Percentiles rank a stretch among this genome's conserved stretches.
These are phyloP conservation scores for Selaginella moellendorffii DNA, from an alignment of 75 land plant species.

Conservation along the genomic window DNA sequence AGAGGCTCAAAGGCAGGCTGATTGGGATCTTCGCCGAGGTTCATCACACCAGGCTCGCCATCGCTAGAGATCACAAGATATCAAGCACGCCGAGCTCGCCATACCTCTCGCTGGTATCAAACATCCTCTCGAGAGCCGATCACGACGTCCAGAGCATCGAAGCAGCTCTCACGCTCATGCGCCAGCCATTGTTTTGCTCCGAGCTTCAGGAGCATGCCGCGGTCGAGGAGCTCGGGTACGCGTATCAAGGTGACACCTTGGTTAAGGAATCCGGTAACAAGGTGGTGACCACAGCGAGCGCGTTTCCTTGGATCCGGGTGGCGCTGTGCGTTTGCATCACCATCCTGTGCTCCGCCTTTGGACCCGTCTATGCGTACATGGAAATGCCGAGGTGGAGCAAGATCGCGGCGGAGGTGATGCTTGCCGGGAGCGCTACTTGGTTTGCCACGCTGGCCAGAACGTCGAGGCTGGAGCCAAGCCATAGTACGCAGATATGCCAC, in stretches of 20 bases:
- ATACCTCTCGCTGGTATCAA: neutral
- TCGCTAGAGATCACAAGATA: no score
- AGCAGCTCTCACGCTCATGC: neutral
- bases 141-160: neutral
- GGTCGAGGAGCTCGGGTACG: neutral
- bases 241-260: neutral
- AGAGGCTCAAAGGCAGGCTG: neutral
- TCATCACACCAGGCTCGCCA: no score
- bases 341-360: neutral
- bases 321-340: neutral
- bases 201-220: neutral
- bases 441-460: constrained; percentile 3
- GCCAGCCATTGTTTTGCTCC: neutral
- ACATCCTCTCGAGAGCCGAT: neutral
- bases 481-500: constrained; percentile 10
- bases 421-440: constrained; percentile 3
- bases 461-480: neutral
- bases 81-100: no score
- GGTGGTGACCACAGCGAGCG: neutral
- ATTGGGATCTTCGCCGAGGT: constrained; percentile 2
- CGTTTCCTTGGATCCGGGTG: neutral
- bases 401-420: neutral
- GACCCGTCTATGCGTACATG: constrained; percentile 4
- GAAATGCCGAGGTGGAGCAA: constrained; percentile 7
- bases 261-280: neutral